Conservation (phyloP, 345 rosid genomes). For the Gossypium australe region DNA sequence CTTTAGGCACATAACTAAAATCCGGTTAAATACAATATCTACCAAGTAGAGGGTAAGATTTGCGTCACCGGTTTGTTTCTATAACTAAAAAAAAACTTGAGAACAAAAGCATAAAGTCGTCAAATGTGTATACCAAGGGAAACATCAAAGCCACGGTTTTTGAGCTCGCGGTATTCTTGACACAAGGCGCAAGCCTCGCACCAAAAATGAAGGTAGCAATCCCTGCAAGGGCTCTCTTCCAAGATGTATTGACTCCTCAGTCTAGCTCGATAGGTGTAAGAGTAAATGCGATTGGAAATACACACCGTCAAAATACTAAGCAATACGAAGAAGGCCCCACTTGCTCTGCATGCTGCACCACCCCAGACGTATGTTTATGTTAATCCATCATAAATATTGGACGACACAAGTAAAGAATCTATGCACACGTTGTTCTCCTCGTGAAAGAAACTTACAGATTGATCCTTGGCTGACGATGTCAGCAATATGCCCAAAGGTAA, state of each 20-base stretch:
- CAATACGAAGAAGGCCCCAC: slow-evolving; percentile 18
- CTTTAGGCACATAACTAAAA: too few species aligned
- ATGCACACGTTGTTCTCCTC: not conserved
- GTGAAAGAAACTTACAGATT: slow-evolving; percentile 18
- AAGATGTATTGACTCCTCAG: slow-evolving; percentile 27
- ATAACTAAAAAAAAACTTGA: too few species aligned
- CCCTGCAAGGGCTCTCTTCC: slow-evolving; percentile 16
- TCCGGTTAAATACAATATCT: too few species aligned
- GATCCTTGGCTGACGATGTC: slow-evolving; percentile 35
- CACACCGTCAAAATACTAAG: not conserved
- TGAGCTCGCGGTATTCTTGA: slow-evolving; percentile 42
- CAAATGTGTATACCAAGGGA: slow-evolving; percentile 19
- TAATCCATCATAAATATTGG: not conserved
- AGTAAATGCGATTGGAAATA: slow-evolving; percentile 16
- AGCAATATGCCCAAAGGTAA: slow-evolving; percentile 36
- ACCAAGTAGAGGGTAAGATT: too few species aligned
- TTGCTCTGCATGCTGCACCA: slow-evolving; percentile 28
- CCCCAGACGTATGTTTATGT: not conserved
- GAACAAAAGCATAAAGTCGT: too few species aligned
- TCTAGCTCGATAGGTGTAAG: slow-evolving; percentile 24
- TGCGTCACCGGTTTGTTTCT: too few species aligned
- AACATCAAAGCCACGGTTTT: slow-evolving; percentile 35
- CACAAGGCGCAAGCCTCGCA: slow-evolving; percentile 34
- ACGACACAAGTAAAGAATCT: not conserved
- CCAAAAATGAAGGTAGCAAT: slow-evolving; percentile 27